phyloP scores from a whole-genome alignment of 331 rosid species.

The Phaseolus coccineus region DNA sequence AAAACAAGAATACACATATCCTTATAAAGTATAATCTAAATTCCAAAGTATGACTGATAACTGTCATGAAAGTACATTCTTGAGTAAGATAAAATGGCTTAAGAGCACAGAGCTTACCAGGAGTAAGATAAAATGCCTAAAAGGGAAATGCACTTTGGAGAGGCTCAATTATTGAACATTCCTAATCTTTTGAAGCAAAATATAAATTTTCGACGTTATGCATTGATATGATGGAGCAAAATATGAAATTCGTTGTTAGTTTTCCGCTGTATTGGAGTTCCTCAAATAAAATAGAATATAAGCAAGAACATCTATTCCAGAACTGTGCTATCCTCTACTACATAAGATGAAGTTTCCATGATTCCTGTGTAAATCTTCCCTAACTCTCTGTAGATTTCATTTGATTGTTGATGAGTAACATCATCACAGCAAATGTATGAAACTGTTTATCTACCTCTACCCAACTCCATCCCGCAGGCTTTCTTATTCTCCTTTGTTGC shows the following conservation, averaged over 20 bases:
- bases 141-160: no score
- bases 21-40: conserved; percentile 17
- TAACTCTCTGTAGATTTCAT: conserved; percentile 36
- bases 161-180: no score
- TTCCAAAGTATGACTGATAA: conserved; percentile 10
- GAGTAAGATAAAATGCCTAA: conserved; percentile 37
- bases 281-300: no score
- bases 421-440: conserved; percentile 48
- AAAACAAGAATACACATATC: neutral
- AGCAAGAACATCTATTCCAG: neutral
- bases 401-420: conserved; percentile 42
- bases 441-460: conserved; percentile 51
- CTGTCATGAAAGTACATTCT: conserved; percentile 23
- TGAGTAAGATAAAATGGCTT: neutral
- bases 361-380: conserved; percentile 43
- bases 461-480: conserved; percentile 64
- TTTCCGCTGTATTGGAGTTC: no score
- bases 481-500: conserved; percentile 52
- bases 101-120: conserved; percentile 67
- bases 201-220: no score
- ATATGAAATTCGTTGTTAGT: no score
- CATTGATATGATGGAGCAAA: no score
- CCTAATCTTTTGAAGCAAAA: no score
- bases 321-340: conserved; percentile 15
- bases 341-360: conserved; percentile 23